Evolutionary conservation across 2,329 filamentous ascomycete genomes (phyloP).

Genomic region (Alternaria atra): DNA sequence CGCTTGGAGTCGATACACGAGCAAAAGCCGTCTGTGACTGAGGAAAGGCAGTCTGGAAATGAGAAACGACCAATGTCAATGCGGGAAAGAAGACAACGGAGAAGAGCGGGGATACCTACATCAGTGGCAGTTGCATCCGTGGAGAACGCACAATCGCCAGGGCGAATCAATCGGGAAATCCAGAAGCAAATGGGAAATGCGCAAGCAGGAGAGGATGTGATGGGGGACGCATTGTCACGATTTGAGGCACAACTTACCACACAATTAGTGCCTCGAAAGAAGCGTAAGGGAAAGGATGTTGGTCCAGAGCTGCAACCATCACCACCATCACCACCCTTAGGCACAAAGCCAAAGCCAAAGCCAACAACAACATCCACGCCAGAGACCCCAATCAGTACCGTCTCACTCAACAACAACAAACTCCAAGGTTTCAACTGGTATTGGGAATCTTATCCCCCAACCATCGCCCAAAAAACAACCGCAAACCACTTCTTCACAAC

Average conservation of each 20-base stretch:
- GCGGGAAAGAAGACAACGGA: conserved; percentile 12
- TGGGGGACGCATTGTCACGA: background rate
- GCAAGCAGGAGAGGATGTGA: background rate
- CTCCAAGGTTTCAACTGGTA: conserved; percentile 43
- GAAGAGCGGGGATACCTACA: background rate
- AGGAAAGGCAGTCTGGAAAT: background rate
- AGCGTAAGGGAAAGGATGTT: background rate
- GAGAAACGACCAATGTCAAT: conserved; percentile 9
- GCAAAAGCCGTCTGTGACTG: background rate
- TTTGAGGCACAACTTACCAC: background rate
- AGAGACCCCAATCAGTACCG: conserved; percentile 11
- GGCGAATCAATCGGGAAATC: conserved; percentile 1
- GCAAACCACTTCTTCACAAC: conserved; percentile 57
- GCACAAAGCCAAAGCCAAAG: background rate
- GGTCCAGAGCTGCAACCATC: conserved; percentile 18
- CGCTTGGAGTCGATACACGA: background rate
- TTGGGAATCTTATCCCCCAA: conserved; percentile 44
- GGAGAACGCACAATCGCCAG: background rate
- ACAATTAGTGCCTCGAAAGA: background rate
- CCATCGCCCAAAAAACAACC: conserved; percentile 49
- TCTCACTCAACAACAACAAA: conserved; percentile 3
- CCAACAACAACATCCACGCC: conserved; percentile 2
- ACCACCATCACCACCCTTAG: conserved; percentile 19
- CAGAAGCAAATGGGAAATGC: background rate
- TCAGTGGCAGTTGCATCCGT: background rate